Percentiles rank a stretch among this genome's conserved stretches.
phyloP scores from a whole-genome alignment of 1,284 basidiomycete species.

The Thelephora terrestris region DNA sequence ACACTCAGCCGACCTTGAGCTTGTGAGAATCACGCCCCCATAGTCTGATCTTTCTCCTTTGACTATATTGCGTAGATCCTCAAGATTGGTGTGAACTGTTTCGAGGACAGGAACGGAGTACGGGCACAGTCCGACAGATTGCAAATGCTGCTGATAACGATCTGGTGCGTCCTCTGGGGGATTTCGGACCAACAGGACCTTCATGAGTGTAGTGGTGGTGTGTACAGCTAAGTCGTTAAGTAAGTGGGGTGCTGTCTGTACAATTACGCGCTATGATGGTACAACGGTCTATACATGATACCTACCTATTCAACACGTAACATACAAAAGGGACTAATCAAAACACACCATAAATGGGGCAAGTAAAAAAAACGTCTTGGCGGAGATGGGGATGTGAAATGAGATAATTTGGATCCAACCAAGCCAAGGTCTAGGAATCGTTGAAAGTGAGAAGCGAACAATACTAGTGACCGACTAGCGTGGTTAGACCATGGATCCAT shows the following conservation, averaged over 20 bases:
- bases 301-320: not conserved
- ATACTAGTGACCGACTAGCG: not conserved
- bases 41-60: slow-evolving; percentile 18
- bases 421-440: too few relatives aligned
- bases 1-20: slow-evolving; percentile 59
- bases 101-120: slow-evolving; percentile 58
- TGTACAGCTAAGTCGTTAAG: not conserved
- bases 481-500: slow-evolving; percentile 21
- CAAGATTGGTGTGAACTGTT: slow-evolving; percentile 42
- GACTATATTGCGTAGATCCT: slow-evolving; percentile 35
- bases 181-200: slow-evolving; percentile 46
- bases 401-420: not conserved
- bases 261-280: too few relatives aligned
- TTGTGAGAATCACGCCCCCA: slow-evolving; percentile 62
- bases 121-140: slow-evolving; percentile 28
- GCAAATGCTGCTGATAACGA: slow-evolving; percentile 18
- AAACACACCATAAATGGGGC: too few relatives aligned
- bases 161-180: slow-evolving; percentile 27
- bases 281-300: not conserved
- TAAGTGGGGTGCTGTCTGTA: too few relatives aligned
- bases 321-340: not conserved
- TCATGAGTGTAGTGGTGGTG: not conserved
- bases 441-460: not conserved
- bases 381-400: not conserved
- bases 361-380: too few relatives aligned